phyloP scores from a whole-genome alignment of 2,329 filamentous ascomycete species.

The Arachnomyces sp. region DNA sequence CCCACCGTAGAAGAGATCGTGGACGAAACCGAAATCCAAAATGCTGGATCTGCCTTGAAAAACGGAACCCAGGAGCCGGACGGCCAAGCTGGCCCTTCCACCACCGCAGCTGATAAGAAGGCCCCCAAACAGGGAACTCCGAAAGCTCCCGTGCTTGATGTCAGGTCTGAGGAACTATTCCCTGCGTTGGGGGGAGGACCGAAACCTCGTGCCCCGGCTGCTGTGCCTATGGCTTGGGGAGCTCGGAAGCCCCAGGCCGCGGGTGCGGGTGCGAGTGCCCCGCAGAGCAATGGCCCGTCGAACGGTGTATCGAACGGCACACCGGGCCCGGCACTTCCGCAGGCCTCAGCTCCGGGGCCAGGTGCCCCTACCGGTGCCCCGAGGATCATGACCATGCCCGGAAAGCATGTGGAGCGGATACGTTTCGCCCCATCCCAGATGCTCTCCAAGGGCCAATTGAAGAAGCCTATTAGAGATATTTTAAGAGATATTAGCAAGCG shows the following conservation, averaged over 20 bases:
- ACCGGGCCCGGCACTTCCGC: constrained; percentile 27
- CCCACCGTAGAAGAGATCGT: constrained; percentile 70
- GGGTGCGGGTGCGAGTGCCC: constrained; percentile 13
- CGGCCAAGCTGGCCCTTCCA: constrained; percentile 25
- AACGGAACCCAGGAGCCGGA: constrained; percentile 17
- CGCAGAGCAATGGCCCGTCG: constrained; percentile 12
- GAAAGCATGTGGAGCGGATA: constrained; percentile 70
- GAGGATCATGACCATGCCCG: constrained; percentile 65
- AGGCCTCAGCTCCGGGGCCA: constrained; percentile 14
- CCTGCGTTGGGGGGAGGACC: constrained; percentile 71
- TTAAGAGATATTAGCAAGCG: constrained; percentile 87
- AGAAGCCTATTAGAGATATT: constrained; percentile 75
- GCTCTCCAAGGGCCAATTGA: constrained; percentile 66
- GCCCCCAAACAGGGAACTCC: constrained; percentile 31
- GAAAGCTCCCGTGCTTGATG: constrained; percentile 56
- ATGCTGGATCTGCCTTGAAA: constrained; percentile 43
- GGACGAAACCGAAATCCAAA: constrained; percentile 65
- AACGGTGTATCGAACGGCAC: constrained; percentile 49
- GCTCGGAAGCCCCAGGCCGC: constrained; percentile 46
- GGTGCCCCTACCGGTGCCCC: constrained; percentile 27
- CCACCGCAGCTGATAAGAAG: constrained; percentile 47
- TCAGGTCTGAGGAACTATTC: constrained; percentile 83
- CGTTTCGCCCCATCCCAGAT: constrained; percentile 67
- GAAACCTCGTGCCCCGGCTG: constrained; percentile 53
- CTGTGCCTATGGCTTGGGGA: constrained; percentile 68